These are phyloP conservation scores for Arthrobotrys megalospora DNA, from an alignment of 2,329 filamentous ascomycete genomes.

Conservation along the genomic window DNA sequence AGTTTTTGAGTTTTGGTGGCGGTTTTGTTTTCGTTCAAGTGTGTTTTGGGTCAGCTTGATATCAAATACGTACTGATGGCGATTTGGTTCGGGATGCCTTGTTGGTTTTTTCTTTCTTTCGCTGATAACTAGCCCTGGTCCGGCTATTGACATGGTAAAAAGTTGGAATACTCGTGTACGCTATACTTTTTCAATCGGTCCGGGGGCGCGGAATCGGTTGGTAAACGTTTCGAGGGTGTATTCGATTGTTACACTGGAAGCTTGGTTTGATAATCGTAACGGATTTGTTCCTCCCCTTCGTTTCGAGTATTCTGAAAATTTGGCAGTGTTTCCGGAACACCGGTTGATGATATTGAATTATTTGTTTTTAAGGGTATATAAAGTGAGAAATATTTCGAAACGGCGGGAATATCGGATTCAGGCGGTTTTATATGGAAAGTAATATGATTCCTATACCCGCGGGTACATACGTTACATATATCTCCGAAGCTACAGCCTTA, in stretches of 20 bases:
- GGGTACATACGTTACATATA: background rate
- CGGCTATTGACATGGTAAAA: background rate
- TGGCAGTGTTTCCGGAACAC: background rate
- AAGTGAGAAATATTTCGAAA: constrained; percentile 18
- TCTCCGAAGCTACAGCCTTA: constrained; percentile 4
- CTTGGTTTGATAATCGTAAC: background rate
- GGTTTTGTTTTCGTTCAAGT: background rate
- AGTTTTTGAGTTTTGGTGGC: constrained; percentile 1
- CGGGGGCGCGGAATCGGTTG: constrained; percentile 1
- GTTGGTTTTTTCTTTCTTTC: background rate
- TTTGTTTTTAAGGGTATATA: background rate
- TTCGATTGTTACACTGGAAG: background rate
- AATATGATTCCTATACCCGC: constrained; percentile 1
- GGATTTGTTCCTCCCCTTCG: background rate
- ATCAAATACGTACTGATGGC: background rate
- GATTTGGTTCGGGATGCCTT: constrained; percentile 19
- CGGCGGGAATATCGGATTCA: constrained; percentile 1
- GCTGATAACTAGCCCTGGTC: constrained; percentile 9
- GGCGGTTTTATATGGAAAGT: background rate
- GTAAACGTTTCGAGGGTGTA: background rate
- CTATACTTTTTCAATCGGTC: constrained; percentile 3
- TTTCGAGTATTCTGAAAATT: background rate
- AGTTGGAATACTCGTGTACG: constrained; percentile 12
- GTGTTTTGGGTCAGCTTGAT: constrained; percentile 19
- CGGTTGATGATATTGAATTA: background rate